A percentile compares a stretch with the other conserved stretches of the same genome.
Conservation (phyloP, 805 yeast genomes). For the Zygoascus flipseniorum region DNA sequence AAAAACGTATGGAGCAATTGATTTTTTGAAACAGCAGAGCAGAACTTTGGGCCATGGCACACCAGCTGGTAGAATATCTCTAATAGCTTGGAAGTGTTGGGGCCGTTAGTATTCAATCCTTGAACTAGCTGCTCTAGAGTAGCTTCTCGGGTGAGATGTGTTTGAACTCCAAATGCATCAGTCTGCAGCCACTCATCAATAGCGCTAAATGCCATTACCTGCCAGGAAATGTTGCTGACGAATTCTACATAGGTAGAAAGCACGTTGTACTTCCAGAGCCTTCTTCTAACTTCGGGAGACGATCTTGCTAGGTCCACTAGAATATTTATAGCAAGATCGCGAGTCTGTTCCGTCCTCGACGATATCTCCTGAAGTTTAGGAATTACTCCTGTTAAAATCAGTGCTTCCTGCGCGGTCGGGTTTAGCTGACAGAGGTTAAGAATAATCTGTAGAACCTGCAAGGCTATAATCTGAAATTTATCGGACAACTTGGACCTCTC, state of each 20-base stretch:
- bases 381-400: conserved; percentile 40
- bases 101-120: conserved; percentile 14
- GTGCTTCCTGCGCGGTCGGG: conserved; percentile 36
- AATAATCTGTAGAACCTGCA: conserved; percentile 40
- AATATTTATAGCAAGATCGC: conserved; percentile 46
- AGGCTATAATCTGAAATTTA: conserved; percentile 34
- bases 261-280: conserved; percentile 32
- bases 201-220: conserved; percentile 46
- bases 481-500: conserved; percentile 12
- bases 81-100: conserved; percentile 8
- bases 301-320: conserved; percentile 46
- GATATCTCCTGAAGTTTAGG: conserved; percentile 37
- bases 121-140: conserved; percentile 6
- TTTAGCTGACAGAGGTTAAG: conserved; percentile 46
- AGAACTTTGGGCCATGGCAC: conserved; percentile 1
- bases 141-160: conserved; percentile 5
- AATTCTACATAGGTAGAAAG: conserved; percentile 33
- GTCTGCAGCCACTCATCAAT: conserved; percentile 31
- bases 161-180: conserved; percentile 17
- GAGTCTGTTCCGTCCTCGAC: conserved; percentile 32
- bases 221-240: conserved; percentile 48
- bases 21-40: conserved; percentile 1
- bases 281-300: conserved; percentile 31
- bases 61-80: not conserved
- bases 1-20: not conserved